Percentiles rank a stretch among this genome's conserved stretches.
Conservation (phyloP, 768 basidiomycete species). For the Tephrocybe sp. region DNA sequence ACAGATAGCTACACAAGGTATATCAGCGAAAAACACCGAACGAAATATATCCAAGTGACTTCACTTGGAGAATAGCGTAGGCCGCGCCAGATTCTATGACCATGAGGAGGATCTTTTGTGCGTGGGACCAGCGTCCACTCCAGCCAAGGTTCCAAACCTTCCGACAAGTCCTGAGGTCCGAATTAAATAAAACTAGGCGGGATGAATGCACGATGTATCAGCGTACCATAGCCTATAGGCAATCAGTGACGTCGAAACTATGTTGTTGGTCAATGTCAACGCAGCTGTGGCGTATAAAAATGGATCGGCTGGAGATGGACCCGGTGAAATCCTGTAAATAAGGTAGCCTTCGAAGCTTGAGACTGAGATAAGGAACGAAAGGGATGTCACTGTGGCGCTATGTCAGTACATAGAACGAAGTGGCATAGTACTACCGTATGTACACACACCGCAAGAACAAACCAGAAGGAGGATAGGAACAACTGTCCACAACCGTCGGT, state of each 20-base stretch:
- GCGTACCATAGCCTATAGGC: constrained; percentile 7
- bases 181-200: no score
- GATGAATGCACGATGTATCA: no score
- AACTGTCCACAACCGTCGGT: not conserved
- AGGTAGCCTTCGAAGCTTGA: not conserved
- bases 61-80: constrained; percentile 3
- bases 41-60: not conserved
- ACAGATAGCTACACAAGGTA: not conserved
- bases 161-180: constrained; percentile 2
- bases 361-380: constrained; percentile 3
- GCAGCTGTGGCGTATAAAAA: constrained; percentile 5
- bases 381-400: not conserved
- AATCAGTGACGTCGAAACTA: constrained; percentile 5
- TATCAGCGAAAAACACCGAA: not conserved
- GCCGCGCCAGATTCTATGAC: constrained; percentile 8
- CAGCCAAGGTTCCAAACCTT: not conserved
- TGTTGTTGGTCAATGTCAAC: constrained; percentile 3
- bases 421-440: not conserved
- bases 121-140: constrained; percentile 8
- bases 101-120: constrained; percentile 6
- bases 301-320: not conserved
- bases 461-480: constrained; percentile 3
- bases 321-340: not conserved
- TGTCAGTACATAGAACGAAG: not conserved
- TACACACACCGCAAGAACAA: not conserved